These are phyloP conservation scores for Astrothelium subdiscretum DNA, from an alignment of 495 filamentous ascomycete genomes.

Conservation along the genomic window DNA sequence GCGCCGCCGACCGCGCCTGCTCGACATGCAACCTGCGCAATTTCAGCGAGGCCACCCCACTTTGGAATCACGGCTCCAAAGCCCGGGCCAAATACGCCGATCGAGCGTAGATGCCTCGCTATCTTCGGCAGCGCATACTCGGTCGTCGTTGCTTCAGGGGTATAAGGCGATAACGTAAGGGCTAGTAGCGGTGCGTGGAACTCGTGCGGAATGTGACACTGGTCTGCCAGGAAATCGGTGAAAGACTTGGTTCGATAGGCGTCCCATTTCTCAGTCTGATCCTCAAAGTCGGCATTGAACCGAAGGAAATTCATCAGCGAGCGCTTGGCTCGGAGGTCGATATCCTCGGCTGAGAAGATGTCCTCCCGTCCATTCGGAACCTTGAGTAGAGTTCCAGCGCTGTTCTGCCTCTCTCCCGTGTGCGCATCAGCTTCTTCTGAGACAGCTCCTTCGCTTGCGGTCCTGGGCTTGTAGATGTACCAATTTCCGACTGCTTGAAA, in stretches of 20 bases:
- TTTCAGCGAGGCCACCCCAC: conserved; percentile 88
- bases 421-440: background rate
- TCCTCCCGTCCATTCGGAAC: conserved; percentile 82
- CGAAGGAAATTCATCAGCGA: conserved; percentile 80
- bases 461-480: conserved; percentile 53
- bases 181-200: conserved; percentile 65
- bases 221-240: conserved; percentile 48
- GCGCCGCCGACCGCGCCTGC: conserved; percentile 86
- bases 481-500: conserved; percentile 91
- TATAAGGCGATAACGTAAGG: conserved; percentile 60
- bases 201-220: conserved; percentile 61
- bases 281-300: conserved; percentile 53
- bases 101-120: conserved; percentile 70
- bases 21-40: conserved; percentile 84
- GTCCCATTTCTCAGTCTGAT: conserved; percentile 41
- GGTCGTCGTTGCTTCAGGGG: conserved; percentile 45
- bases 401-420: conserved; percentile 4
- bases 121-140: conserved; percentile 56
- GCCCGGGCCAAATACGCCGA: conserved; percentile 74
- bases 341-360: conserved; percentile 60
- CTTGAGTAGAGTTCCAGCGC: conserved; percentile 35
- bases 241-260: conserved; percentile 40
- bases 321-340: conserved; percentile 67
- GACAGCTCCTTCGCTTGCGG: background rate
- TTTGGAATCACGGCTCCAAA: conserved; percentile 80